Evolutionary conservation across 1,139 yeast genomes (phyloP).

Genomic region (Yamadazyma spencermartinsiae): DNA sequence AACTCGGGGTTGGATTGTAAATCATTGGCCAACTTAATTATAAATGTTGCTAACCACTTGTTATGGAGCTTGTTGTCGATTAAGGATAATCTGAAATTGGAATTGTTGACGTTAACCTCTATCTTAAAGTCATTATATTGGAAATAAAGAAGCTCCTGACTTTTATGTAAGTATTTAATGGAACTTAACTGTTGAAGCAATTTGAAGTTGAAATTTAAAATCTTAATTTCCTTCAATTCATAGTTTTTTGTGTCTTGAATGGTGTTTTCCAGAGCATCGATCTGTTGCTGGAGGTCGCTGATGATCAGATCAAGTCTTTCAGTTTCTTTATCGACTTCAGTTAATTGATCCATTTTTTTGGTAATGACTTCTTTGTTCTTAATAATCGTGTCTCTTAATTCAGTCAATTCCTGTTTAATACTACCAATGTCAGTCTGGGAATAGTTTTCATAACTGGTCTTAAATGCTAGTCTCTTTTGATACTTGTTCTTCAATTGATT

Average conservation of each 20-base stretch:
- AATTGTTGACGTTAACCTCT: slow-evolving; percentile 5
- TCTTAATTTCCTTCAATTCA: slow-evolving; percentile 25
- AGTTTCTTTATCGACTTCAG: slow-evolving; percentile 15
- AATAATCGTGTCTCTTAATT: slow-evolving; percentile 16
- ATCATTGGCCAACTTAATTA: slow-evolving; percentile 5
- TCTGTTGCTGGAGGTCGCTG: slow-evolving; percentile 15
- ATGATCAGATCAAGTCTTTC: slow-evolving; percentile 19
- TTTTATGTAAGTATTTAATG: slow-evolving; percentile 17
- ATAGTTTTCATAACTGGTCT: slow-evolving; percentile 19
- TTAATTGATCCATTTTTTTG: slow-evolving; percentile 14
- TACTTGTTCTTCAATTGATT: slow-evolving; percentile 24
- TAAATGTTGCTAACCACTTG: slow-evolving; percentile 11
- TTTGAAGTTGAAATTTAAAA: slow-evolving; percentile 24
- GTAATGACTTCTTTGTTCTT: slow-evolving; percentile 14
- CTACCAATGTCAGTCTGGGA: slow-evolving; percentile 15
- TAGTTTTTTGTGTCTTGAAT: slow-evolving; percentile 25
- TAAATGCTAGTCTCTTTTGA: slow-evolving; percentile 20
- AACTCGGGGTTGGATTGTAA: neutral
- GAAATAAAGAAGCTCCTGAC: slow-evolving; percentile 13
- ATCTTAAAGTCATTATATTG: slow-evolving; percentile 12
- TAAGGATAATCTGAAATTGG: slow-evolving; percentile 4
- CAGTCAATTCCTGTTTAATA: slow-evolving; percentile 13
- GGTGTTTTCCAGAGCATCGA: slow-evolving; percentile 16
- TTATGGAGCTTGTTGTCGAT: slow-evolving; percentile 11
- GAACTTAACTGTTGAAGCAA: slow-evolving; percentile 25